phyloP scores from a whole-genome alignment of 148 eudicot species.

The Vaccinium macrocarpon region DNA sequence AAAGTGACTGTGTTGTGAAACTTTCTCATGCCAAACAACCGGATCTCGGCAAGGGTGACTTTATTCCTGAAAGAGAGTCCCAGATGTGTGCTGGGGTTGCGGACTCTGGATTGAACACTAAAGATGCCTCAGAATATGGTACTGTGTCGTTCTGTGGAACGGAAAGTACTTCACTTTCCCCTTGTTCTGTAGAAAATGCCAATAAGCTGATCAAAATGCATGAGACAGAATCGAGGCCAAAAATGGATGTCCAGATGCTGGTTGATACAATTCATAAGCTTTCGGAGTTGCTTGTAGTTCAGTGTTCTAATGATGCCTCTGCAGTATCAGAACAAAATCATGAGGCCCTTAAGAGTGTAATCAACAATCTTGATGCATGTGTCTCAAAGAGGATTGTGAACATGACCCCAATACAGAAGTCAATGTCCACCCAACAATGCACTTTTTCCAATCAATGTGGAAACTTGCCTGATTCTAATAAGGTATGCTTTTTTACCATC shows the following conservation, averaged over 20 bases:
- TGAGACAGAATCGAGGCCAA: constrained; percentile 26
- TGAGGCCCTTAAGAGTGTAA: constrained; percentile 37
- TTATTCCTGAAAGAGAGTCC: constrained; percentile 21
- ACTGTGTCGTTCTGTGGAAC: constrained; percentile 20
- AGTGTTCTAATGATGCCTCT: constrained; percentile 38
- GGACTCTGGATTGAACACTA: constrained; percentile 8
- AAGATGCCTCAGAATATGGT: constrained; percentile 23
- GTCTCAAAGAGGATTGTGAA: constrained; percentile 29
- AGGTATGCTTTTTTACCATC: not conserved
- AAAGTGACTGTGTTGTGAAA: constrained; percentile 21
- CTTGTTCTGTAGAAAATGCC: constrained; percentile 35
- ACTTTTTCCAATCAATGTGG: not conserved
- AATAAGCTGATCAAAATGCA: constrained; percentile 16
- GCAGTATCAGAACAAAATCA: constrained; percentile 37
- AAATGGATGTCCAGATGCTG: constrained; percentile 45
- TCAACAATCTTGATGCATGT: constrained; percentile 60
- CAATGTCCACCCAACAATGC: constrained; percentile 19
- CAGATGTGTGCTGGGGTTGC: not conserved
- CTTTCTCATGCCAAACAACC: constrained; percentile 20
- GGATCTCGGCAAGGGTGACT: constrained; percentile 17
- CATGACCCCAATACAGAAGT: constrained; percentile 19
- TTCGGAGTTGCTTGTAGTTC: constrained; percentile 56
- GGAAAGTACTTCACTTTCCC: constrained; percentile 27
- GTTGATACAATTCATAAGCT: constrained; percentile 54
- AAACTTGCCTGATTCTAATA: not conserved